These are phyloP conservation scores for Drechslerella coelobrocha DNA, from an alignment of 2,329 filamentous ascomycete species.

Conservation along the genomic window DNA sequence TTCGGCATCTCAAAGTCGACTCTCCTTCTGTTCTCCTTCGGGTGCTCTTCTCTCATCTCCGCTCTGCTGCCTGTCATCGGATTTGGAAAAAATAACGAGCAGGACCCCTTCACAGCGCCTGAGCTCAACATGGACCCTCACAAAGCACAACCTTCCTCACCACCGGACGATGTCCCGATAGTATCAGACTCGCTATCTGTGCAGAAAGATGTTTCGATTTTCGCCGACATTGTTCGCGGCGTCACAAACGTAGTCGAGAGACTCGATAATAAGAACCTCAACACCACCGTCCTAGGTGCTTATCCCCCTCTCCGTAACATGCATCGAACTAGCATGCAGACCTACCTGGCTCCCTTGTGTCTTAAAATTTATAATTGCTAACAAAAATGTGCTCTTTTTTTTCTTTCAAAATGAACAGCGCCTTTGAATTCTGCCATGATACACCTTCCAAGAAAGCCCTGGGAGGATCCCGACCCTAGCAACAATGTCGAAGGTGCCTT, in stretches of 20 bases:
- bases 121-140: conserved; percentile 35
- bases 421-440: conserved; percentile 84
- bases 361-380: conserved; percentile 1
- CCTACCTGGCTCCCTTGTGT: too few relatives aligned
- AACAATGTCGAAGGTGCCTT: conserved; percentile 67
- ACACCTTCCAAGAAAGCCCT: conserved; percentile 80
- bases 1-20: conserved; percentile 9
- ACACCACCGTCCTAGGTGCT: conserved; percentile 47
- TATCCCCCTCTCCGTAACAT: neutral
- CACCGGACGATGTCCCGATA: conserved; percentile 20
- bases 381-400: neutral
- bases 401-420: conserved; percentile 65
- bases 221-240: conserved; percentile 42
- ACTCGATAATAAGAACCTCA: conserved; percentile 33
- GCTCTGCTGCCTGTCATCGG: conserved; percentile 29
- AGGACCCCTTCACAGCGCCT: conserved; percentile 16
- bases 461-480: conserved; percentile 78
- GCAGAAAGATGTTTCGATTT: conserved; percentile 47
- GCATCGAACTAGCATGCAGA: neutral
- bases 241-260: conserved; percentile 18
- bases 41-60: conserved; percentile 19
- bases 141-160: neutral
- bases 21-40: conserved; percentile 21
- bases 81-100: conserved; percentile 24
- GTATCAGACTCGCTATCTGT: conserved; percentile 47